Evolutionary conservation across 2,329 filamentous ascomycete species (phyloP), one percentile per base, ranked within the genome.

Genomic region (Huntiella moniliformis): DNA sequence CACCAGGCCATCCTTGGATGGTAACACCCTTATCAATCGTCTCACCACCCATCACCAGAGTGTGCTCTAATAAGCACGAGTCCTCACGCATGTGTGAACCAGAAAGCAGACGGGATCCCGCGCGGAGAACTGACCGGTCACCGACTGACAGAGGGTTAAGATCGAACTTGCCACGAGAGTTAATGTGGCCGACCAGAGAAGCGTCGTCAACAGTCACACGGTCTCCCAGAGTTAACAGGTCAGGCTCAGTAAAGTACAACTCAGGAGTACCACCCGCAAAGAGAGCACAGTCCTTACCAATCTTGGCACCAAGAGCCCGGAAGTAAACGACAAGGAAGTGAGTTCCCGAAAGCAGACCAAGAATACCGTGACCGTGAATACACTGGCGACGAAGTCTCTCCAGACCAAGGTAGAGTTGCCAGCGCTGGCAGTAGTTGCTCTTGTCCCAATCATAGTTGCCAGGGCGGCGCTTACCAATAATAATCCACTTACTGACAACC

Each of bases 391-490:
- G 63, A 3, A 74, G 55, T 13, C 61, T 62, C 57, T 74, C 70
- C 34, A 72, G 62, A 28, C 62, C 61, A 3, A 73, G 59, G 53
- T 68, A 70, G 6, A 73, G 53, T 53, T 74, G 70, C 70, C 71
- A 74, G 32, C 68, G 65, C 53, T 74, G 71, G 56, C 70, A 73
- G 57, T 74, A 74, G 12, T 63, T 60, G 15, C 60, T 66, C 55
- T 67, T 67, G 53, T 74, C 71, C 71, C 71, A 74, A 56, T 73
- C 67, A 52, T 71, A 71, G 50, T 67, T 67, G 11, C 71, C 71
- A 3, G 66, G 65, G 50, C 57, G 56, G 35, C 70, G 61, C 15
- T 64, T 64, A 12, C 70, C 70, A 17, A 74, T 58, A 2, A 74
- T 55, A 2, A 58, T 47, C 70, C 71, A 74, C 53, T 74, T 74